Percentiles rank a stretch among this genome's conserved stretches.
phyloP scores from a whole-genome alignment of 352 stramenopile genomes.

The Phytophthora rubi region DNA sequence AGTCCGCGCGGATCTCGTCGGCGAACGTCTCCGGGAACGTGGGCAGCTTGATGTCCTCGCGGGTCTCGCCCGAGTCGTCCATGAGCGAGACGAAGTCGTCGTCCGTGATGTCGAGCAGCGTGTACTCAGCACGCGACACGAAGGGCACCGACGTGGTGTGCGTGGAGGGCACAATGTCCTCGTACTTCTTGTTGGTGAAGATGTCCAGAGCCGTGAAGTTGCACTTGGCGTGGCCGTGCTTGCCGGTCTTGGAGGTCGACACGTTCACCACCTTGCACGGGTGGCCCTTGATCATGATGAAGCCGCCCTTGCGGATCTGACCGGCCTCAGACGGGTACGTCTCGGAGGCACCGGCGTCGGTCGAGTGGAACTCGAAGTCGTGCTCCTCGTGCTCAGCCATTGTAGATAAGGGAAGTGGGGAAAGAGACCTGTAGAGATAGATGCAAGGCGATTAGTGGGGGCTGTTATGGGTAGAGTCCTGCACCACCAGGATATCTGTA shows the following conservation, averaged over 20 bases:
- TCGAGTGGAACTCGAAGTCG: constrained; percentile 92
- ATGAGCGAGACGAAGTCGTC: constrained; percentile 99
- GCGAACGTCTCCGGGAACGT: constrained; percentile 95
- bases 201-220: constrained; percentile 99
- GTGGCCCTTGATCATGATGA: constrained; percentile 99
- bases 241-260: constrained; percentile 99
- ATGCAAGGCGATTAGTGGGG: background rate
- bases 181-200: constrained; percentile 99
- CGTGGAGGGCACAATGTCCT: constrained; percentile 99
- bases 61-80: constrained; percentile 97
- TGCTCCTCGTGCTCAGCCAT: constrained; percentile 67
- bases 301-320: constrained; percentile 99
- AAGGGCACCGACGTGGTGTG: constrained; percentile 98
- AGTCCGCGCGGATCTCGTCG: constrained; percentile 97
- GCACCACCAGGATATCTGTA: constrained; percentile 17
- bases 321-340: constrained; percentile 98
- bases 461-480: background rate
- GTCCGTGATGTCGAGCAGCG: constrained; percentile 98
- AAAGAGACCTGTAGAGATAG: constrained; percentile 16
- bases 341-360: constrained; percentile 97
- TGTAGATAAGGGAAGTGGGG: constrained; percentile 25
- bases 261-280: constrained; percentile 98
- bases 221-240: constrained; percentile 99
- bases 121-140: constrained; percentile 97
- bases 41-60: constrained; percentile 98